A percentile compares a stretch with the other conserved stretches of the same genome.
These are phyloP conservation scores for Colletotrichum salicis DNA, from an alignment of 2,329 filamentous ascomycete species.

Conservation along the genomic window DNA sequence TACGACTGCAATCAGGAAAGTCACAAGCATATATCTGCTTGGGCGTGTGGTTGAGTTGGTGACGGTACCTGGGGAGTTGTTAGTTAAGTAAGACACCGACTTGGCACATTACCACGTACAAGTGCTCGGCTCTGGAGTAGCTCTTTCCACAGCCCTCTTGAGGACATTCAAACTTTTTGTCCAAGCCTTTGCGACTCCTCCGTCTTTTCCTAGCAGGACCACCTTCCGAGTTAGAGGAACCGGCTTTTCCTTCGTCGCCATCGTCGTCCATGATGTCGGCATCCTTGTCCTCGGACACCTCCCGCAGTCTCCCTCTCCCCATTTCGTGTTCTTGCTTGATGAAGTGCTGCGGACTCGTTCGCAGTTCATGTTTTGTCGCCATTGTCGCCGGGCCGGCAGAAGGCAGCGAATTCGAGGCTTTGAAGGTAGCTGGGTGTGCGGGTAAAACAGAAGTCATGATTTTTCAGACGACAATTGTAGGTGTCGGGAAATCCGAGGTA, in stretches of 20 bases:
- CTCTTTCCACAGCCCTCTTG: constrained; percentile 92
- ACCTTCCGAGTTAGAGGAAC: constrained; percentile 65
- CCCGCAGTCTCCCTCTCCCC: constrained; percentile 54
- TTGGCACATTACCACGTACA: constrained; percentile 68
- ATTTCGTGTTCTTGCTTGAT: constrained; percentile 53
- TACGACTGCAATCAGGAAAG: constrained; percentile 87
- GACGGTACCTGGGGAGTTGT: constrained; percentile 71
- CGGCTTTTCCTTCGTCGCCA: constrained; percentile 53
- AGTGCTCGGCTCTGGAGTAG: constrained; percentile 94
- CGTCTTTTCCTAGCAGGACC: constrained; percentile 69
- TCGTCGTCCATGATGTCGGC: constrained; percentile 54
- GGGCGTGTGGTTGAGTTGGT: constrained; percentile 94
- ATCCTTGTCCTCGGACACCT: constrained; percentile 55
- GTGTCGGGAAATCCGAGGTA: constrained; percentile 3
- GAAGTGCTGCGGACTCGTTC: constrained; percentile 47
- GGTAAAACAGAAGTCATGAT: constrained; percentile 56
- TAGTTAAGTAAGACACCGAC: constrained; percentile 32
- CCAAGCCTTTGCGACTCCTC: constrained; percentile 79
- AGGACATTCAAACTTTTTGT: constrained; percentile 86
- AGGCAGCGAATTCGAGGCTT: constrained; percentile 50
- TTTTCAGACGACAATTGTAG: constrained; percentile 16
- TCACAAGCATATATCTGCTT: constrained; percentile 96
- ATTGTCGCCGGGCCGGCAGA: constrained; percentile 53
- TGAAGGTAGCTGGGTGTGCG: constrained; percentile 51
- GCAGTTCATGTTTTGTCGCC: constrained; percentile 54